Evolutionary conservation across 1,284 basidiomycete genomes (phyloP).

Genomic region (Earliella scabrosa): DNA sequence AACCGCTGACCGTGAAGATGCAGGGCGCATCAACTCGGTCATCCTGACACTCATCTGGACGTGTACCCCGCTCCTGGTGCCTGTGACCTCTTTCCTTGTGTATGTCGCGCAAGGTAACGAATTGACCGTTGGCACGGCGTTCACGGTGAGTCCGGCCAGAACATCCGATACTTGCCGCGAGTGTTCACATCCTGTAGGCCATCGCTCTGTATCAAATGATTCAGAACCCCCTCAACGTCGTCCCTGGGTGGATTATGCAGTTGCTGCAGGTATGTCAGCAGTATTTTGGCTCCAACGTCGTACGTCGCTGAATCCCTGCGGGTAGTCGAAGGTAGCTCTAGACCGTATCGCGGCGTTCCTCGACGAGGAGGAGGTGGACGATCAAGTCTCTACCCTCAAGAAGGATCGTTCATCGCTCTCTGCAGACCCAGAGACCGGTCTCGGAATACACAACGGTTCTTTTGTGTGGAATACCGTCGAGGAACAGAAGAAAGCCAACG

Average conservation of each 20-base stretch:
- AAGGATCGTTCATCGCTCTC: conserved; percentile 30
- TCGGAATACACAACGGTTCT: conserved; percentile 68
- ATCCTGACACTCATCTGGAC: conserved; percentile 69
- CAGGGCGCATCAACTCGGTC: conserved; percentile 67
- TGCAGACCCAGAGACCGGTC: conserved; percentile 43
- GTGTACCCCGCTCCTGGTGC: conserved; percentile 69
- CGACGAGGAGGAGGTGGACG: conserved; percentile 74
- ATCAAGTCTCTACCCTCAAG: conserved; percentile 43
- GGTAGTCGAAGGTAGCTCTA: conserved; percentile 73
- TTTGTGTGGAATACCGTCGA: conserved; percentile 75
- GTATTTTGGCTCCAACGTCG: too few relatives aligned
- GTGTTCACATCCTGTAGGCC: too few relatives aligned
- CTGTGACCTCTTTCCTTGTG: conserved; percentile 67
- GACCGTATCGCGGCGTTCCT: conserved; percentile 84
- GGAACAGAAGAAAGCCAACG: conserved; percentile 37
- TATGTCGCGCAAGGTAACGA: conserved; percentile 69
- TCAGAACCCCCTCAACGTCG: conserved; percentile 68
- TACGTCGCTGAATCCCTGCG: conserved; percentile 23
- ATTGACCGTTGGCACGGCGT: conserved; percentile 69
- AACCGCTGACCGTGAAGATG: too few relatives aligned
- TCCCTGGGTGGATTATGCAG: conserved; percentile 70
- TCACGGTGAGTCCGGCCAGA: conserved; percentile 55
- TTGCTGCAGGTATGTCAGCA: conserved; percentile 51
- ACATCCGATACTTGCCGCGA: too few relatives aligned
- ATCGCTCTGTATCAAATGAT: conserved; percentile 78